Base-by-base conservation (phyloP, 768 basidiomycete species). In the Infundibulicybe gibba region DNA sequence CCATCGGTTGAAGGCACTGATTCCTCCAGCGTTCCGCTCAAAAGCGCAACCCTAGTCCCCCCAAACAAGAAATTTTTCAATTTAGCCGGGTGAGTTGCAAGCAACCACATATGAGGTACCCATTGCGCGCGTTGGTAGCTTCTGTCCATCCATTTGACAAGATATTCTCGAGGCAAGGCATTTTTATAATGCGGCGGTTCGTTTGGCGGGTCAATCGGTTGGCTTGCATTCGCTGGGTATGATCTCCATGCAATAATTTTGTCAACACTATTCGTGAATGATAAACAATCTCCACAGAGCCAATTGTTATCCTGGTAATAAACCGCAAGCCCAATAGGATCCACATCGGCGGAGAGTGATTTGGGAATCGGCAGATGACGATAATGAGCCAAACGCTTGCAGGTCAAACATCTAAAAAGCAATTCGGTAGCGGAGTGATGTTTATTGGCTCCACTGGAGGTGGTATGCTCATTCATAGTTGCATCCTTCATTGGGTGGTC, bases 161-260 rank as follows among this genome's bases (percentile, higher is more conserved):
- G 80, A 61, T 97, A 97, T 63, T 95, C 91, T 38, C 94, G 70
- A n/a, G 90, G 90, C 13, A 94, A 72, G 31, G 68, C 55, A 19
- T 69, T 61, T 61, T 84, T 93, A 61, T 72, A 72, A 52, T 80
- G 66, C 0, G 77, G 70, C 2, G 66, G 55, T 44, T 75, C 67
- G 41, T 69, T 70, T 6, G 54, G 42, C 6, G 67, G 57, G 21
- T 55, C 65, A 19, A 67, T 49, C 2, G 79, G 70, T 57, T 90
- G 86, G 6, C 73, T 62, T 14, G 81, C 86, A 49, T 76, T 74
- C 0, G 75, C 64, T 19, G 91, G 90, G 57, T 81, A 87, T 4
- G 90, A 87, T 21, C 93, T 76, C 94, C 94, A 97, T 2, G 93
- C 94, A 35, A 97, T 72, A 52, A 97, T 90, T 65, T 87, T 87